phyloP scores from a whole-genome alignment of 208 protist genomes.

The Trypanosoma conorhini region DNA sequence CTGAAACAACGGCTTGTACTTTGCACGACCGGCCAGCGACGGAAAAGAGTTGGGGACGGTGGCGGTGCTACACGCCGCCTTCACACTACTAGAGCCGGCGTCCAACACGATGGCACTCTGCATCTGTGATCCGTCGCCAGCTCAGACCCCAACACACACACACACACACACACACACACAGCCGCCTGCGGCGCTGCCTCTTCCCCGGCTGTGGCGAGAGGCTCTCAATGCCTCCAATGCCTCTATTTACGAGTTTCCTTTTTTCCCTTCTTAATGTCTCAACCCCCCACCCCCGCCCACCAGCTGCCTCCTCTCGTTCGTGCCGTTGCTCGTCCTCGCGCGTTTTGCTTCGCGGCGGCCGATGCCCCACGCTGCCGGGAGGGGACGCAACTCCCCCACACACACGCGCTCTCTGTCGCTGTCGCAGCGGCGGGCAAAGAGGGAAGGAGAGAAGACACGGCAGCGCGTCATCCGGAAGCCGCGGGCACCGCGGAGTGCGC shows the following conservation, averaged over 20 bases:
- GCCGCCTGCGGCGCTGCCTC: background rate
- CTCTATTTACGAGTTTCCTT: background rate
- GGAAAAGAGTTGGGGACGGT: slow-evolving; percentile 32
- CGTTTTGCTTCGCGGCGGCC: too few species aligned
- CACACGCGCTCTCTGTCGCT: background rate
- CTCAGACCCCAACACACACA: slow-evolving; percentile 3
- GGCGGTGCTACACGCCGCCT: slow-evolving; percentile 38
- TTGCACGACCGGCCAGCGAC: slow-evolving; percentile 33
- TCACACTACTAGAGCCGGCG: slow-evolving; percentile 48
- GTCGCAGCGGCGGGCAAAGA: background rate
- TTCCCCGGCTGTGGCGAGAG: background rate
- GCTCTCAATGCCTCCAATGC: too few species aligned
- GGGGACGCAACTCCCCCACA: too few species aligned
- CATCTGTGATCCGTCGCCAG: background rate
- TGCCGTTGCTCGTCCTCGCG: too few species aligned
- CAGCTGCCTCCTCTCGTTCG: too few species aligned
- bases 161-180: slow-evolving; percentile 3
- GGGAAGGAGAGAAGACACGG: background rate
- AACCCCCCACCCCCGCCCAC: too few species aligned
- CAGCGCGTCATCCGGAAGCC: too few species aligned
- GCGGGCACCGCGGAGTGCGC: too few species aligned
- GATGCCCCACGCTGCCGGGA: too few species aligned
- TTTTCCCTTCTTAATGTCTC: too few species aligned
- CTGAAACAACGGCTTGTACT: slow-evolving; percentile 42
- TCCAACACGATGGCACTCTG: slow-evolving; percentile 46